Base-by-base conservation (phyloP, 306 rosid species). In the Prunus campanulata region DNA sequence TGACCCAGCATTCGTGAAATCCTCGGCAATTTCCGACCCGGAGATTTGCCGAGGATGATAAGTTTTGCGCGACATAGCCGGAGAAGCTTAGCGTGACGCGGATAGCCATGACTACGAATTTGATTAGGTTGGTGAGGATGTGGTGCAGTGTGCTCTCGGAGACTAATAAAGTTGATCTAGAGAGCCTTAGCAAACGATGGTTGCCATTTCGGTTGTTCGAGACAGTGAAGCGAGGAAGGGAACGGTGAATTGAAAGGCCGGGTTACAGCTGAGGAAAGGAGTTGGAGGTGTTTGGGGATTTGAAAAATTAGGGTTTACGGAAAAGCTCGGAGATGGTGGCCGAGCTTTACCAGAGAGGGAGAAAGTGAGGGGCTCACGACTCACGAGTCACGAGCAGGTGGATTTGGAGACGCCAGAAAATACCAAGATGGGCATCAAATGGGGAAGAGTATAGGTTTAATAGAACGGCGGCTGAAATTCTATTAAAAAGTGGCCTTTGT, bases 1-100 rank as follows among this genome's bases (percentile, higher is more conserved):
- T 84, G 56, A 83, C 67, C 91, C 92, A 87, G 57, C 93, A 95
- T 42, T 95, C 96, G 11, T 87, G 96, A 71, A 85, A 64, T 25
- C 82, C 84, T 9, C 93, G 91, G 71, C 89, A 83, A 65, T 84
- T 82, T 0, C 85, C 86, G 46, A 75, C 82, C 6, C 92, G 95
- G 6, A 70, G 32, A 44, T 85, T 86, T 80, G 96, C 96, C 52
- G 97, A 83, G 78, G 97, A 86, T 20, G 83, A 90, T 7, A 95
- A 84, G 66, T 84, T 92, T 46, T 91, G 93, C 82, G 97, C 97
- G 13, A 92, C 91, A 3, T 90, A 92, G 77, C 97, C 90, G 19
- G 99, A 92, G 83, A 87, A 89, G 75, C 85, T 72, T 22, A 90
- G 71, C 60, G 99, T 90, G 11, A 91, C 90, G 1, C 97, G 91